A percentile compares a stretch with the other conserved stretches of the same genome.
Conservation (phyloP, 805 yeast species). For the Ascoidea rubescens region DNA sequence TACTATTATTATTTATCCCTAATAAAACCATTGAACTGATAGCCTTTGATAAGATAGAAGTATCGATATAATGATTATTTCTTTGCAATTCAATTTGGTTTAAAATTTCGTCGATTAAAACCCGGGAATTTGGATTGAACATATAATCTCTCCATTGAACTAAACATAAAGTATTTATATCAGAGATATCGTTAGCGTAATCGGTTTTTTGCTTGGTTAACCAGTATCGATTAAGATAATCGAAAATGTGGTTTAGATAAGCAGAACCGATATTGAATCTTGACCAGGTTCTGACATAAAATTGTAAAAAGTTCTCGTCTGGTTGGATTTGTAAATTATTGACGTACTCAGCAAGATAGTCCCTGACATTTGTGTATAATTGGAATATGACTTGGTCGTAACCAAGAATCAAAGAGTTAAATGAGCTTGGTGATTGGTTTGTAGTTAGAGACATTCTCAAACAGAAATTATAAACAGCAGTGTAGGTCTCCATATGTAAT, state of each 20-base stretch:
- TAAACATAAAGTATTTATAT: slow-evolving; percentile 78
- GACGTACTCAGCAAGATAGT: slow-evolving; percentile 51
- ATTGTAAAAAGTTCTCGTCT: slow-evolving; percentile 59
- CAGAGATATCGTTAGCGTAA: slow-evolving; percentile 80
- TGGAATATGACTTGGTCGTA: slow-evolving; percentile 73
- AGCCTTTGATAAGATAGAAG: slow-evolving; percentile 51
- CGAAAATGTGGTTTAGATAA: slow-evolving; percentile 82
- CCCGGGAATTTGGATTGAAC: slow-evolving; percentile 51
- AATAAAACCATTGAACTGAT: slow-evolving; percentile 78
- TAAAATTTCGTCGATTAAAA: slow-evolving; percentile 57
- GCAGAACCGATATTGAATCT: slow-evolving; percentile 86
- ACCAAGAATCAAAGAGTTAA: slow-evolving; percentile 8
- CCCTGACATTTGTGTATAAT: slow-evolving; percentile 58
- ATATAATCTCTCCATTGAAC: slow-evolving; percentile 79
- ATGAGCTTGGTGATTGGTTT: slow-evolving; percentile 11
- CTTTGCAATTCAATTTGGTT: slow-evolving; percentile 68
- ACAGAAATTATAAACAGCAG: slow-evolving; percentile 88
- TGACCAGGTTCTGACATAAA: slow-evolving; percentile 80
- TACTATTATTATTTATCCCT: slow-evolving; percentile 50
- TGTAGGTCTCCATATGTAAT: slow-evolving; percentile 81
- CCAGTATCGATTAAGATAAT: slow-evolving; percentile 95
- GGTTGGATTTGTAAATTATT: slow-evolving; percentile 32
- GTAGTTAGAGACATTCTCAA: slow-evolving; percentile 37
- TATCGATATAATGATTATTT: slow-evolving; percentile 59
- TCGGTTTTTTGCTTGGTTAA: slow-evolving; percentile 91